Evolutionary conservation across 352 stramenopile genomes (phyloP), one percentile per base, ranked within the genome.

Genomic region (Blastocystis sp.): DNA sequence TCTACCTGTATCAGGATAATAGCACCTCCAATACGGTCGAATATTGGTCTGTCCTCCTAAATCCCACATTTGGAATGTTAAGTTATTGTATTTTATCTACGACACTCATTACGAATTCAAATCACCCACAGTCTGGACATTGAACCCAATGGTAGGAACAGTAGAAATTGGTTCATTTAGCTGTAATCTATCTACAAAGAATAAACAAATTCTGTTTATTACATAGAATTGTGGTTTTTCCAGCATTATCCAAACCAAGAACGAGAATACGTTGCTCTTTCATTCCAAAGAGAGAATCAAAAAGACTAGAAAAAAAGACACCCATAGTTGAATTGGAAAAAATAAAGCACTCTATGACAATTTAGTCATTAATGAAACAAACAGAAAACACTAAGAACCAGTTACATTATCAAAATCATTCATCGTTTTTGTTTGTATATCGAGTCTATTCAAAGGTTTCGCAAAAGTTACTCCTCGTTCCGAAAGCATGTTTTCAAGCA

Each of bases 241-340:
- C 97, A 37, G 97, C 97, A 92, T 98, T 98, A 91, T 99, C 97
- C 37, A 99, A 93, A 84, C 97, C 97, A 11, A 99, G 92, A 93
- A 99, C 98, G n/a, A 99, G 92, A 91, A 99, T 99, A 87, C 97
- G 94, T 82, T 98, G 97, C 93, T 99, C 97, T 91, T 99, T 98
- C 90, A 95, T 97, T 76, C 97, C 96, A 93, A 99, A 99, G 90
- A 99, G 94, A 90, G 92, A 94, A 90, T 98, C 95, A 92, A 99
- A 98, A 82, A 99, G 91, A 91, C 94, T 93, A 91, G 93, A 98
- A 92, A 99, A 97, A 75, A 98, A 92, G 90, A 98, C 98, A 76
- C 97, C 97, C 97, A 99, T 99, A 7, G 1, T 34, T 34, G 29
- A 34, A 34, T 34, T 1, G 29, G 29, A 34, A 34, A 34, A 34